Percentiles rank a stretch among this genome's conserved stretches.
These are phyloP conservation scores for Geotrichum bryndzae DNA, from an alignment of 1,139 yeast genomes.

Conservation along the genomic window DNA sequence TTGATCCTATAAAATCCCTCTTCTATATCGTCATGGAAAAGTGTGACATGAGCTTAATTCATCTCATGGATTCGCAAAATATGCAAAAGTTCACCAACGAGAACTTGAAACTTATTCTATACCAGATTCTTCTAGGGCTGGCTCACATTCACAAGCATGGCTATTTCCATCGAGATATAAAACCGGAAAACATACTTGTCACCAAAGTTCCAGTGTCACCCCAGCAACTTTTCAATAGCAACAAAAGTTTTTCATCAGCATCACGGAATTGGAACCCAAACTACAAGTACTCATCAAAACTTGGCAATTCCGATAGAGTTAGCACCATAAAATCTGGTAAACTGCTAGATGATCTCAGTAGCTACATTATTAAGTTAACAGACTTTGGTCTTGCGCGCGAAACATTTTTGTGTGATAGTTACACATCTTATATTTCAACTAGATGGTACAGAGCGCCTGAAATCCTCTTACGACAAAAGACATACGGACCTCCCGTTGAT, in stretches of 20 bases:
- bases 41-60: slow-evolving; percentile 74
- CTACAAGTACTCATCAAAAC: background rate
- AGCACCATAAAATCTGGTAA: background rate
- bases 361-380: slow-evolving; percentile 69
- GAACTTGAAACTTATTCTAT: slow-evolving; percentile 58
- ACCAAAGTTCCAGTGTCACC: slow-evolving; percentile 28
- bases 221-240: slow-evolving; percentile 1
- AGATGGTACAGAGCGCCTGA: slow-evolving; percentile 98
- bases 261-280: background rate
- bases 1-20: slow-evolving; percentile 52
- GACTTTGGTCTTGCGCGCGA: slow-evolving; percentile 88
- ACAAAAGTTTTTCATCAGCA: background rate
- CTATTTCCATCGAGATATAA: slow-evolving; percentile 85
- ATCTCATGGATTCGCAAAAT: slow-evolving; percentile 42
- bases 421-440: slow-evolving; percentile 76
- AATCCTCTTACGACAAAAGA: slow-evolving; percentile 60
- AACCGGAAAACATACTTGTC: slow-evolving; percentile 84
- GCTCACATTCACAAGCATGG: slow-evolving; percentile 71
- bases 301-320: background rate
- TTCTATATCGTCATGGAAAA: slow-evolving; percentile 85
- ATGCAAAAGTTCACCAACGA: slow-evolving; percentile 47
- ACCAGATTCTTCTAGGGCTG: slow-evolving; percentile 67
- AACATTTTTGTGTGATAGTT: slow-evolving; percentile 47
- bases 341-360: slow-evolving; percentile 37
- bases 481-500: slow-evolving; percentile 74